A percentile compares a stretch with the other conserved stretches of the same genome.
Conservation (phyloP, 2,329 filamentous ascomycete species). For the Microcyclospora tardicrescens region DNA sequence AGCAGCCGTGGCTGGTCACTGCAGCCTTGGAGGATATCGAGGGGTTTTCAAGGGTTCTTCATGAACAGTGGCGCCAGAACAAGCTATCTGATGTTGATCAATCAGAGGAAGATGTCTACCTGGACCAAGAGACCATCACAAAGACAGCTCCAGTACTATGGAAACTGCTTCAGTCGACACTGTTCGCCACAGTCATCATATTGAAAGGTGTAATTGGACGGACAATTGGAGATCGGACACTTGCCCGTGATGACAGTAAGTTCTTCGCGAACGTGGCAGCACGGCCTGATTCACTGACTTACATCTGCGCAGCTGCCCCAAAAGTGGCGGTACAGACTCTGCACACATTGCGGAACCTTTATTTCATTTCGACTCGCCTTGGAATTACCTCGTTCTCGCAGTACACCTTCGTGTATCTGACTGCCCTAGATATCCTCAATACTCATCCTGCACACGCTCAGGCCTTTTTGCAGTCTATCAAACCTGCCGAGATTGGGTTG, state of each 20-base stretch:
- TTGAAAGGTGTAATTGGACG: conserved; percentile 63
- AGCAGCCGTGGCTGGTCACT: conserved; percentile 36
- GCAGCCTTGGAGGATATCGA: conserved; percentile 51
- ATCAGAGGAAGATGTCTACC: conserved; percentile 48
- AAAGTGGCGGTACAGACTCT: conserved; percentile 58
- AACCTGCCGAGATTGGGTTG: conserved; percentile 40
- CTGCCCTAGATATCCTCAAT: conserved; percentile 67
- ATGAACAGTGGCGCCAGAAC: conserved; percentile 61
- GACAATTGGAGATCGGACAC: conserved; percentile 41
- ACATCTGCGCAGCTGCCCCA: conserved; percentile 39
- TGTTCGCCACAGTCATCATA: conserved; percentile 64
- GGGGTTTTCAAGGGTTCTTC: conserved; percentile 51
- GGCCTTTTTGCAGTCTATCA: conserved; percentile 53
- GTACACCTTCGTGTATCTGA: conserved; percentile 71
- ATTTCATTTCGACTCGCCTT: conserved; percentile 66
- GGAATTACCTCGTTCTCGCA: conserved; percentile 66
- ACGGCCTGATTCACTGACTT: neutral
- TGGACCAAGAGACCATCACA: conserved; percentile 53
- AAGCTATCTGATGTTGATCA: conserved; percentile 61
- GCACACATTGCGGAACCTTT: conserved; percentile 61
- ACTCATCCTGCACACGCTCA: conserved; percentile 54
- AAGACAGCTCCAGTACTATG: conserved; percentile 58
- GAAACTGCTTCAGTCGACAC: conserved; percentile 58
- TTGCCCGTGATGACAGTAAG: conserved; percentile 42
- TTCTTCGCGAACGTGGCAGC: conserved; percentile 1